These are phyloP conservation scores for Microsporum canis DNA, from an alignment of 2,329 filamentous ascomycete species.

Conservation along the genomic window DNA sequence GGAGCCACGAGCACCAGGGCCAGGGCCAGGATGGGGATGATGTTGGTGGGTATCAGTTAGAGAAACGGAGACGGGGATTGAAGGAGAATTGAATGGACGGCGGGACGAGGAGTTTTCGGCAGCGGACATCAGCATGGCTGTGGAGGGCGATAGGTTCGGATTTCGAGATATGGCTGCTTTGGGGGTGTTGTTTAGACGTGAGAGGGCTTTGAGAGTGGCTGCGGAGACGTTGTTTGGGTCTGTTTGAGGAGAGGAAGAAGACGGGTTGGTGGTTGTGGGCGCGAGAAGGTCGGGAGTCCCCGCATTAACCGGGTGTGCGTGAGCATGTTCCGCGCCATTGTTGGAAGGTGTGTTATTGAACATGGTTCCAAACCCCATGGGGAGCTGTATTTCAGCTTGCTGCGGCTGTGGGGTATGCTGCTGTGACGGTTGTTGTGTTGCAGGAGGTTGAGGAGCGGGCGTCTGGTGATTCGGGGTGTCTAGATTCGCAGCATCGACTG, in stretches of 20 bases:
- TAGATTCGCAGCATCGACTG: neutral
- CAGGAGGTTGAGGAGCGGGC: neutral
- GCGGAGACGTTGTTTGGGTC: slow-evolving; percentile 21
- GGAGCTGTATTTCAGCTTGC: slow-evolving; percentile 20
- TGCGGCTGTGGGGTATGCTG: slow-evolving; percentile 1
- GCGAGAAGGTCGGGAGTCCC: slow-evolving; percentile 5
- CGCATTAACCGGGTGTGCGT: neutral
- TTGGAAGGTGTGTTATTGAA: slow-evolving; percentile 16
- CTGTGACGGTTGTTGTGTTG: slow-evolving; percentile 7
- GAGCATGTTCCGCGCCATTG: neutral
- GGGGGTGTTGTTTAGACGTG: slow-evolving; percentile 29
- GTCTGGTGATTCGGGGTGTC: slow-evolving; percentile 4
- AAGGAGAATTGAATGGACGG: neutral
- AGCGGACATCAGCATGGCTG: slow-evolving; percentile 18
- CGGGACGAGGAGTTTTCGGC: slow-evolving; percentile 4
- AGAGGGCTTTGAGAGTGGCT: slow-evolving; percentile 28
- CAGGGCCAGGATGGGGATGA: neutral
- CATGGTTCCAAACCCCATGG: slow-evolving; percentile 32
- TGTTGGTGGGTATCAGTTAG: neutral
- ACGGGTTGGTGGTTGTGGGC: slow-evolving; percentile 8
- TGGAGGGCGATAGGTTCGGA: slow-evolving; percentile 16
- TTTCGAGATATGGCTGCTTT: slow-evolving; percentile 19
- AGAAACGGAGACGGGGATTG: neutral
- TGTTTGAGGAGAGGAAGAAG: slow-evolving; percentile 13
- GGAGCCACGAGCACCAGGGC: neutral